Evolutionary conservation across 2,329 filamentous ascomycete species (phyloP), one percentile per base, ranked within the genome.

Genomic region (Ceratocystis destructans): DNA sequence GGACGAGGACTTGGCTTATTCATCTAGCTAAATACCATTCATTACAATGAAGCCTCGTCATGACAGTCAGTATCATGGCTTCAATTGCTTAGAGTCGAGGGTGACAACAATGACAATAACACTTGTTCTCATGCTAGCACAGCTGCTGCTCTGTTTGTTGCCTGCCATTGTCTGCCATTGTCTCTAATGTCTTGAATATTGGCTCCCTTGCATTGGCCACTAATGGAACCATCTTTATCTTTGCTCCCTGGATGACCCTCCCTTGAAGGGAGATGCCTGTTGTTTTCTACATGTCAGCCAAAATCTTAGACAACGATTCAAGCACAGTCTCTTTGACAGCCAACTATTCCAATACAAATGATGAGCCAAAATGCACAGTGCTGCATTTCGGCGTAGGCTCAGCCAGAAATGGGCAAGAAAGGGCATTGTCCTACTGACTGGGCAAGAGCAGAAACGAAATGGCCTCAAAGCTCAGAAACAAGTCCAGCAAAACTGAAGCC

Each of bases 311-410:
- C 55, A 59, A 37, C 7, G 28, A 37, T 25, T n/a, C 55, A 59
- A 8, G 15, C 55, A 37, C n/a, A 20, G 28, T 37, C 17, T 17
- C 33, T 59, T 59, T 37, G 55, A 59, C 15, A 8, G 55, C 28
- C 55, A 59, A 25, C 33, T 59, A 28, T 59, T 37, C 55, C 55
- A 59, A 59, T 37, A n/a, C 55, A 59, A 37, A 31, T 31, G 33
- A 20, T 59, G 55, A 37, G 55, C 48, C 20, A 41, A 41, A 10
- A 22, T 53, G 7, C 53, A 57, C 15, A 17, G 55, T 4, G 15
- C 55, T 37, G 28, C 55, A 59, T 37, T 59, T 12, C 55, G 6
- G 55, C 22, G 28, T 37, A 15, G 55, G 37, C 17, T 28, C 25
- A n/a, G 55, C 55, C 17, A 31, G 33, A n/a, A 33, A 5, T 37